These are phyloP conservation scores for Mortierella hygrophila DNA, from an alignment of 192 early-diverging fungal species.

Conservation along the genomic window DNA sequence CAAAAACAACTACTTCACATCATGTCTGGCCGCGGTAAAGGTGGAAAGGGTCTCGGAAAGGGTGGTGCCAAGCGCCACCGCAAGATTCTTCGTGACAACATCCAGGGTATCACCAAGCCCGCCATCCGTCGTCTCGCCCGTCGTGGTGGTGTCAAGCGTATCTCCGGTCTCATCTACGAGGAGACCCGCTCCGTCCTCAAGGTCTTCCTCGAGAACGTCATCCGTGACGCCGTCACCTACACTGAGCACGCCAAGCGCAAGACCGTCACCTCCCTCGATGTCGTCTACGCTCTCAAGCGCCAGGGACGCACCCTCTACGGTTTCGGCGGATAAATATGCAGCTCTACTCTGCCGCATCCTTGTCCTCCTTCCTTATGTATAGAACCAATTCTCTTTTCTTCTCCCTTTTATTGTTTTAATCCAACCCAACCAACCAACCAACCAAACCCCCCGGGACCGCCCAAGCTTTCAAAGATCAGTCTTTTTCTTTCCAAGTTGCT, in stretches of 20 bases:
- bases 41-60: slow-evolving; percentile 99
- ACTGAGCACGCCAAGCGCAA: slow-evolving; percentile 99
- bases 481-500: neutral
- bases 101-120: slow-evolving; percentile 98
- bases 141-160: slow-evolving; percentile 99
- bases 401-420: slow-evolving; percentile 6
- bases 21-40: slow-evolving; percentile 99
- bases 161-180: slow-evolving; percentile 99
- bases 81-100: slow-evolving; percentile 99
- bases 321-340: slow-evolving; percentile 64
- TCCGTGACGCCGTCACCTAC: slow-evolving; percentile 99
- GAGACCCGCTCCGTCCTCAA: slow-evolving; percentile 98
- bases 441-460: slow-evolving; percentile 11
- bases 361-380: slow-evolving; percentile 21
- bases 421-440: neutral
- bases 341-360: neutral
- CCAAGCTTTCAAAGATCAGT: slow-evolving; percentile 7
- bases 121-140: slow-evolving; percentile 99
- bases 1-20: slow-evolving; percentile 25
- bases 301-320: slow-evolving; percentile 93
- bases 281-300: slow-evolving; percentile 98
- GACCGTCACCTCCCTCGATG: slow-evolving; percentile 99
- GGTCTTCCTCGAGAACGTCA: slow-evolving; percentile 99
- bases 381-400: slow-evolving; percentile 24
- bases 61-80: slow-evolving; percentile 99